These are phyloP conservation scores for Aegilops sharonensis DNA, from an alignment of 176 grass and related monocot genomes.

Conservation along the genomic window DNA sequence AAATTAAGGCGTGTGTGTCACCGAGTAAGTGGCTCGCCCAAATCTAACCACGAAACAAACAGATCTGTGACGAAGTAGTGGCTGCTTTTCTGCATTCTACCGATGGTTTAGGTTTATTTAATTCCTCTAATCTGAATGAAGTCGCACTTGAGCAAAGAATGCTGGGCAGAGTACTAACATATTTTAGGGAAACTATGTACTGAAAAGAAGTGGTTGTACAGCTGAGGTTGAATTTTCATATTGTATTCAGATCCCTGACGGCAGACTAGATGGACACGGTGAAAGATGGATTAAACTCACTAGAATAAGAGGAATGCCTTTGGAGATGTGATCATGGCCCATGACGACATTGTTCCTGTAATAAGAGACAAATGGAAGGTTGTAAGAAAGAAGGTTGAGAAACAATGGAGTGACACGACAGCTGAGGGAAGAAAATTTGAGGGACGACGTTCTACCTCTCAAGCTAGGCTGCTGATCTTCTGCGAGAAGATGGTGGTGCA, in stretches of 20 bases:
- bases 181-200: neutral
- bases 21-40: neutral
- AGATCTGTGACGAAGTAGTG: neutral
- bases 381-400: neutral
- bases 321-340: neutral
- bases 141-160: neutral
- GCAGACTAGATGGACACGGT: neutral
- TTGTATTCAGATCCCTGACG: neutral
- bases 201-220: neutral
- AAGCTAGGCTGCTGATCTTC: neutral
- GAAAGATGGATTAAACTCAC: neutral
- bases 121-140: neutral
- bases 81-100: neutral
- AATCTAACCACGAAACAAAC: neutral
- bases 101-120: neutral
- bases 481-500: neutral
- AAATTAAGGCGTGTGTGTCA: neutral
- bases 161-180: neutral
- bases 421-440: neutral
- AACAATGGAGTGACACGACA: neutral
- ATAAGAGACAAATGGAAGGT: neutral
- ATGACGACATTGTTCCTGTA: neutral
- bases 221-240: neutral
- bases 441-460: neutral
- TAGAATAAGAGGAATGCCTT: neutral